Base-by-base conservation (phyloP, 2,329 filamentous ascomycete genomes). In the Trichocomaceae sp. region DNA sequence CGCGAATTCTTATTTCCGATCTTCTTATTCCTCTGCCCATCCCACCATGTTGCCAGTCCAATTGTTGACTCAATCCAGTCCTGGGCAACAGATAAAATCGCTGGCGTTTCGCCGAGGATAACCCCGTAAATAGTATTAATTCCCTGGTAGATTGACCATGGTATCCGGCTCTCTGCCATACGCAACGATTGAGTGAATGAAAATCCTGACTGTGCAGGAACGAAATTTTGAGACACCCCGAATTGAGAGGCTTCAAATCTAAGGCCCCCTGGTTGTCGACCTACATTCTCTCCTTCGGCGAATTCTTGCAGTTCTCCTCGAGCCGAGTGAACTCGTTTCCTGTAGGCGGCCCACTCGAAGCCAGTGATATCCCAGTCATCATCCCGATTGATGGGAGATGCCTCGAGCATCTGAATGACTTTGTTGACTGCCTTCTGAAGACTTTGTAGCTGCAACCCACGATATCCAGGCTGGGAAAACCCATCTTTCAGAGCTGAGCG, bases 11-110 rank as follows among this genome's bases (percentile, higher is more conserved):
- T 42, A 37, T 59, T 50, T 57, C 46, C 46, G 26, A 71, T 61
- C 1, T 75, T 72, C 13, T 77, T 75, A 9, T 84, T 79, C 57
- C 84, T 82, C n/a, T 82, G 81, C 58, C 93, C 89, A 66, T 95
- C 86, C 90, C 91, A 96, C 92, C 92, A 97, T 5, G 87, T 85
- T 31, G 91, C 85, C 49, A 97, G 75, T 1, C 86, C 88, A 57
- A 96, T 74, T 0, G 86, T 87, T 0, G 90, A 91, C 74, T 97
- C 92, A 50, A 92, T 84, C 92, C 92, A 97, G 70, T 96, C 91
- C 64, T 92, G 85, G 1, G 90, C 83, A 45, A 84, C 83, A 47
- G 84, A 81, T 58, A 95, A 76, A 51, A 96, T 88, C 19, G 90
- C 84, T 35, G 85, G 81, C 9, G 83, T 79, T 59, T 87, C 83